phyloP scores from a whole-genome alignment of 2,329 filamentous ascomycete genomes.

The Alternaria triticimaculans region DNA sequence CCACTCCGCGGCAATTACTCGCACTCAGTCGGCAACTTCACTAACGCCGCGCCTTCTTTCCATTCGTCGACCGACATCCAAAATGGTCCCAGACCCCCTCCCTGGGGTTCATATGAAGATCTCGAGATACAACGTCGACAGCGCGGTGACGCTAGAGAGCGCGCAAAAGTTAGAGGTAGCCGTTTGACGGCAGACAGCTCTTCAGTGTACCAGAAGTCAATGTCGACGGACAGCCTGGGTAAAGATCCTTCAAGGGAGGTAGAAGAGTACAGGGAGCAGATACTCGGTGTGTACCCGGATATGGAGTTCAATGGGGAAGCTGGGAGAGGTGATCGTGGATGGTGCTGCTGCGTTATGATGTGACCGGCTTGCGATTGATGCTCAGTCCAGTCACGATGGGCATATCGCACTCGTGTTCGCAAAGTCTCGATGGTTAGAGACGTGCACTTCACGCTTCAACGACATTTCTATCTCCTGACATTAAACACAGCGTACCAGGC shows the following conservation, averaged over 20 bases:
- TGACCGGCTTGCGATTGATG: neutral
- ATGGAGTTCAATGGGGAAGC: slow-evolving; percentile 26
- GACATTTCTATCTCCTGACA: too few species aligned
- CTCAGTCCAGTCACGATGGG: too few species aligned
- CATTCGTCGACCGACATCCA: neutral
- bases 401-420: too few species aligned
- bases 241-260: slow-evolving; percentile 21
- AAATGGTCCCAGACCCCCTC: slow-evolving; percentile 18
- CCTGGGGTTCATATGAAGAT: slow-evolving; percentile 19
- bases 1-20: neutral
- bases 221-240: neutral
- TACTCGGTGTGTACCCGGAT: slow-evolving; percentile 30
- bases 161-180: neutral
- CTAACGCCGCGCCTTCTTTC: neutral
- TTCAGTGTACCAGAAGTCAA: neutral
- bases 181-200: neutral
- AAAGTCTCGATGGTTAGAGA: too few species aligned
- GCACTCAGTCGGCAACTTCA: neutral
- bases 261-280: slow-evolving; percentile 25
- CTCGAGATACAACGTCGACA: slow-evolving; percentile 15
- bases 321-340: slow-evolving; percentile 3
- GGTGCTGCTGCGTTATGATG: slow-evolving; percentile 26
- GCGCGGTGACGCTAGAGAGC: slow-evolving; percentile 9
- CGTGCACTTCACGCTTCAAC: too few species aligned
- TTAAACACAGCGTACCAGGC: too few species aligned